Evolutionary conservation across 139 green algal genomes (phyloP).

Genomic region (Chlorella sorokiniana): DNA sequence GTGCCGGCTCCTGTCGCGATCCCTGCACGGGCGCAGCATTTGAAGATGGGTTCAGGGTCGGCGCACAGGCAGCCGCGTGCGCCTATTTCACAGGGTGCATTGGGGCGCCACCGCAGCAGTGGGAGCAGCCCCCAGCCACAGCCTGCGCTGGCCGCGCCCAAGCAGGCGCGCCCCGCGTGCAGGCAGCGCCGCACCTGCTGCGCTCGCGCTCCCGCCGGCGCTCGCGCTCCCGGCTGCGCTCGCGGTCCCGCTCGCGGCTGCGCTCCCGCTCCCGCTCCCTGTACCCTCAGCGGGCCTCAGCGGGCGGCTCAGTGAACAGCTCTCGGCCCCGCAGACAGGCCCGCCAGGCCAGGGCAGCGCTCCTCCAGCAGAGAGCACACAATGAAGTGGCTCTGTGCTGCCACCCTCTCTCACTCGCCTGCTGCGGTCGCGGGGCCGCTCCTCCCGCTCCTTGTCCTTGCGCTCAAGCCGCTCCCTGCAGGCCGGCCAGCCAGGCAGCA

Average conservation of each 20-base stretch:
- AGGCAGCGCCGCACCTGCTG: neutral
- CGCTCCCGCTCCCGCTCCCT: slow-evolving; percentile 1
- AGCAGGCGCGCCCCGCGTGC: neutral
- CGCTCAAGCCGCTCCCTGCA: slow-evolving; percentile 14
- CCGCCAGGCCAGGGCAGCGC: neutral
- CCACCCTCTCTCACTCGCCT: neutral
- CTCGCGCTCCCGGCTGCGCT: slow-evolving; percentile 5
- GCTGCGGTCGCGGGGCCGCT: slow-evolving; percentile 14
- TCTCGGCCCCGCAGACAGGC: no score
- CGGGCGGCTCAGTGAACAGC: neutral
- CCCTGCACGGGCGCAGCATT: neutral
- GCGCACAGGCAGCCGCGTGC: neutral
- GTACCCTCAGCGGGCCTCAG: neutral
- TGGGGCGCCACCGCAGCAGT: neutral
- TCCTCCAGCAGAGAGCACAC: neutral
- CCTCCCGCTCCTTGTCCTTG: slow-evolving; percentile 5
- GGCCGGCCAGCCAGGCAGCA: no score
- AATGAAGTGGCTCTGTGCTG: neutral
- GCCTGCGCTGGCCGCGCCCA: no score
- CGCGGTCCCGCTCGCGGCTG: neutral
- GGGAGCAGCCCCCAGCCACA: neutral
- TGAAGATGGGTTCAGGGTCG: neutral
- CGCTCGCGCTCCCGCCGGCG: neutral
- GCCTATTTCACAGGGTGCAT: neutral
- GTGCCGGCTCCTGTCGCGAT: slow-evolving; percentile 4